phyloP scores from a whole-genome alignment of 2,329 filamentous ascomycete species.

The Colletotrichum higginsianum region DNA sequence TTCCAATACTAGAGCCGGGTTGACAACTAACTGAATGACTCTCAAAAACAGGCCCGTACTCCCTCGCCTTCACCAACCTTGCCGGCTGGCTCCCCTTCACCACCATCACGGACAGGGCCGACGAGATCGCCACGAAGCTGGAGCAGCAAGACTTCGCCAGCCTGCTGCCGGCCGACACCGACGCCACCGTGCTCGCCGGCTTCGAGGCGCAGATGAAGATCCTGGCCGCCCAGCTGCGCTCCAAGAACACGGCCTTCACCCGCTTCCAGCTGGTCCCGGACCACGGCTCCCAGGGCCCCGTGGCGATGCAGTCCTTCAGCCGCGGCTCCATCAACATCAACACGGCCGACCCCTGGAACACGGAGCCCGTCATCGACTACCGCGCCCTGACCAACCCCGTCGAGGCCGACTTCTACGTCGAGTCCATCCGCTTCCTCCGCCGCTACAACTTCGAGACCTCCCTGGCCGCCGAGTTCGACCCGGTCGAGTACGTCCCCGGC shows the following conservation, averaged over 20 bases:
- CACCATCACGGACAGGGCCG: conserved; percentile 51
- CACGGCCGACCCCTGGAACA: conserved; percentile 54
- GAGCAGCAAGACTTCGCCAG: conserved; percentile 51
- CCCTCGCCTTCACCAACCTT: conserved; percentile 53
- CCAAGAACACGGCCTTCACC: conserved; percentile 54
- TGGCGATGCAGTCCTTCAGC: conserved; percentile 52
- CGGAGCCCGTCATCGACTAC: conserved; percentile 56
- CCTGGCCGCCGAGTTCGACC: conserved; percentile 49
- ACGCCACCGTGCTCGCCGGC: conserved; percentile 53
- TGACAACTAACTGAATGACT: background rate
- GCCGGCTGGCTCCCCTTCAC: conserved; percentile 55
- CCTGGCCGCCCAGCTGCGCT: conserved; percentile 53
- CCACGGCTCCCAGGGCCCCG: conserved; percentile 45
- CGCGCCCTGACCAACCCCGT: conserved; percentile 56
- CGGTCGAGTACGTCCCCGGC: conserved; percentile 53
- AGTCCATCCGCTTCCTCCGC: conserved; percentile 55
- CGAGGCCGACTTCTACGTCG: conserved; percentile 55
- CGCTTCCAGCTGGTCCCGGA: conserved; percentile 45
- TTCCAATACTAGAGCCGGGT: background rate
- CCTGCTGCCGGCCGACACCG: conserved; percentile 50
- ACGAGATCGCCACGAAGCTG: conserved; percentile 51
- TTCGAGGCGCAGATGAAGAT: conserved; percentile 56
- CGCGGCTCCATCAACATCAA: conserved; percentile 57
- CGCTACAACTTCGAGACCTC: conserved; percentile 55
- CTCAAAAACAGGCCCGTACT: conserved; percentile 45